Evolutionary conservation across 2,329 filamentous ascomycete genomes (phyloP).

Genomic region (Alternaria sp.): DNA sequence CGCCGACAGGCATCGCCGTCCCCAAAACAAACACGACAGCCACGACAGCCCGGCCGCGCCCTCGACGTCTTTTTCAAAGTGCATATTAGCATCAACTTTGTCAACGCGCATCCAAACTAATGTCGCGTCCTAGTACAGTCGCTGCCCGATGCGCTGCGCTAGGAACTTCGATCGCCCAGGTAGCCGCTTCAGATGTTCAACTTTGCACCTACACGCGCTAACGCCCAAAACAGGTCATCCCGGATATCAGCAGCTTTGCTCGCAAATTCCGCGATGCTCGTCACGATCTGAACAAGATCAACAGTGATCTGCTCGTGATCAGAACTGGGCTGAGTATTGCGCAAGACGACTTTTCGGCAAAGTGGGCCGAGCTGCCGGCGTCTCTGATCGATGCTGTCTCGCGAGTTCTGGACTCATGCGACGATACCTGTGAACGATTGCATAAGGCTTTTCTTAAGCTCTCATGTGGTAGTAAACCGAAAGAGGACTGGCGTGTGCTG

Average conservation of each 20-base stretch:
- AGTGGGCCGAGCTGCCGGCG: conserved; percentile 23
- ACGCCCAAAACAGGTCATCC: conserved; percentile 32
- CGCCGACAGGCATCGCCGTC: neutral
- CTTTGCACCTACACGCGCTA: conserved; percentile 14
- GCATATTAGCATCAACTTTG: neutral
- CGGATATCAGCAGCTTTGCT: conserved; percentile 38
- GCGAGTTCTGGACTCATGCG: conserved; percentile 41
- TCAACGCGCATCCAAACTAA: conserved; percentile 14
- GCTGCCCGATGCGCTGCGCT: conserved; percentile 44
- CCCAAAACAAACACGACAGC: neutral
- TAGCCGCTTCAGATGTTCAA: conserved; percentile 14
- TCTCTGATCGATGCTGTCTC: conserved; percentile 34
- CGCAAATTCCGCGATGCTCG: conserved; percentile 41
- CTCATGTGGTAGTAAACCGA: conserved; percentile 28
- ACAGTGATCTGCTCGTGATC: conserved; percentile 40
- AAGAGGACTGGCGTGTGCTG: conserved; percentile 29
- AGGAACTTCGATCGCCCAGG: conserved; percentile 40
- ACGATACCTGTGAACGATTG: conserved; percentile 31
- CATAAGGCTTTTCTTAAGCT: conserved; percentile 40
- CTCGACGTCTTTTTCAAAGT: conserved; percentile 2
- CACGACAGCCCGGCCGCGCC: neutral
- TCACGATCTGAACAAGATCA: conserved; percentile 42
- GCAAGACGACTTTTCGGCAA: conserved; percentile 40
- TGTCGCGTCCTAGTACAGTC: conserved; percentile 37
- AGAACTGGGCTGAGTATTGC: conserved; percentile 40